Evolutionary conservation across 345 rosid species (phyloP).

Genomic region (Barbarea vulgaris): DNA sequence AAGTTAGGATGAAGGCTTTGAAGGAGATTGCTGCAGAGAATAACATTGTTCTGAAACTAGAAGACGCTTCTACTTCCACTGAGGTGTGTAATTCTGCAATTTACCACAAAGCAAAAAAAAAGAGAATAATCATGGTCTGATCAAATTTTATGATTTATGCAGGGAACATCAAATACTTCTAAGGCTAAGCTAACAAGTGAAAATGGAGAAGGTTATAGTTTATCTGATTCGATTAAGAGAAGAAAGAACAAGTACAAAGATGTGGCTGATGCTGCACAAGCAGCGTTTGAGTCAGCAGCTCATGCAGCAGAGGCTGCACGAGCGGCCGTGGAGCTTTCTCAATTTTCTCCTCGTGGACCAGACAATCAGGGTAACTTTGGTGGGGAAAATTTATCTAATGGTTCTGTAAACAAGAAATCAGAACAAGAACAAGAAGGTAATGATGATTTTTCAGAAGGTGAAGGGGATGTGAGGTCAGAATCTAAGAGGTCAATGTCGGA

Average conservation of each 20-base stretch:
- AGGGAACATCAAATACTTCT: slow-evolving; percentile 40
- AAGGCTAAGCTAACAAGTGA: slow-evolving; percentile 30
- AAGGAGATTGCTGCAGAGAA: slow-evolving; percentile 74
- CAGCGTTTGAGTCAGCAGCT: slow-evolving; percentile 85
- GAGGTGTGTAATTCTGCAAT: slow-evolving; percentile 49
- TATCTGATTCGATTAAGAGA: slow-evolving; percentile 42
- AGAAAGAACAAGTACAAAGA: slow-evolving; percentile 64
- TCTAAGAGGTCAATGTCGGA: slow-evolving; percentile 42
- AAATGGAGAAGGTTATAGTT: slow-evolving; percentile 22
- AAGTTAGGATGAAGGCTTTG: slow-evolving; percentile 60
- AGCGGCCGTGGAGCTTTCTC: slow-evolving; percentile 92
- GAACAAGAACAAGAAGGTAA: slow-evolving; percentile 26
- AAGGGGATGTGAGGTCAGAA: slow-evolving; percentile 38
- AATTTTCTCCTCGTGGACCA: slow-evolving; percentile 52
- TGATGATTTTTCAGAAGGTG: slow-evolving; percentile 14
- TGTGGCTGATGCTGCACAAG: slow-evolving; percentile 96
- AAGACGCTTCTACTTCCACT: slow-evolving; percentile 39
- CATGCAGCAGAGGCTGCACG: slow-evolving; percentile 89
- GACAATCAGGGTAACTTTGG: slow-evolving; percentile 26
- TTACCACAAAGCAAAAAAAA: not conserved
- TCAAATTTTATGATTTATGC: slow-evolving; percentile 28
- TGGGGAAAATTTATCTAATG: not conserved
- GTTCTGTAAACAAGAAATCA: slow-evolving; percentile 5
- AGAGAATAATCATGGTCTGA: not conserved
- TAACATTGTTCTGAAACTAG: slow-evolving; percentile 55